Conservation (phyloP, 2,329 filamentous ascomycete genomes). For the Magnaporthiopsis incrustans region DNA sequence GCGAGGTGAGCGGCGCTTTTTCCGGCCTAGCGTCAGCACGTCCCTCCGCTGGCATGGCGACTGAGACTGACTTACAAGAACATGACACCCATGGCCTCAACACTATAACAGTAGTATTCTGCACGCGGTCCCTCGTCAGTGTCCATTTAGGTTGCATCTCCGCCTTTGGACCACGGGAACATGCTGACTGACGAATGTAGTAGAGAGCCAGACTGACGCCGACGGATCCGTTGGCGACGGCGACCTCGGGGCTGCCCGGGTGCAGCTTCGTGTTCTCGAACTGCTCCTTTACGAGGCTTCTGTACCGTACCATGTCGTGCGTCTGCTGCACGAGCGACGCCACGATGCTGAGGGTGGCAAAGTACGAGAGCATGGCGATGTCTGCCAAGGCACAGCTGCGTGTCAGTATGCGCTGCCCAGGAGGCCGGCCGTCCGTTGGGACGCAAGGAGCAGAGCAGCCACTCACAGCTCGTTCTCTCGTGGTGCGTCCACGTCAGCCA, state of each 20-base stretch:
- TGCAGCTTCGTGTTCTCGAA: constrained; percentile 13
- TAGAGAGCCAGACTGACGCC: constrained; percentile 18
- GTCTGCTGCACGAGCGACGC: constrained; percentile 19
- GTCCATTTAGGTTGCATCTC: no score
- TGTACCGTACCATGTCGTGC: constrained; percentile 15
- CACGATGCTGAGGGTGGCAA: constrained; percentile 15
- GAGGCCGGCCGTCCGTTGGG: no score
- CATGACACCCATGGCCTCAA: not conserved
- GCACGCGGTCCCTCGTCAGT: not conserved
- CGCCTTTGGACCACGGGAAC: not conserved
- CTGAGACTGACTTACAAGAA: constrained; percentile 1
- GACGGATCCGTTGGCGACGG: constrained; percentile 17
- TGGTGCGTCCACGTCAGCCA: constrained; percentile 20
- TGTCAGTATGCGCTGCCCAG: no score
- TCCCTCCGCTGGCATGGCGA: no score
- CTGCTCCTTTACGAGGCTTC: constrained; percentile 12
- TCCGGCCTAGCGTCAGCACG: not conserved
- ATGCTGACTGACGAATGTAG: constrained; percentile 17
- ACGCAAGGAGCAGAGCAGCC: no score
- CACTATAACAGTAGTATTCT: constrained; percentile 5
- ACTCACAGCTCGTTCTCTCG: constrained; percentile 18
- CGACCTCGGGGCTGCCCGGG: constrained; percentile 15
- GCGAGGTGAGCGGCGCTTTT: constrained; percentile 15
- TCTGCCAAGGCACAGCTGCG: constrained; percentile 11
- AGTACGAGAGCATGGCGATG: constrained; percentile 16